These are phyloP conservation scores for Hypomontagnella submonticulosa DNA, from an alignment of 495 filamentous ascomycete genomes.

Conservation along the genomic window DNA sequence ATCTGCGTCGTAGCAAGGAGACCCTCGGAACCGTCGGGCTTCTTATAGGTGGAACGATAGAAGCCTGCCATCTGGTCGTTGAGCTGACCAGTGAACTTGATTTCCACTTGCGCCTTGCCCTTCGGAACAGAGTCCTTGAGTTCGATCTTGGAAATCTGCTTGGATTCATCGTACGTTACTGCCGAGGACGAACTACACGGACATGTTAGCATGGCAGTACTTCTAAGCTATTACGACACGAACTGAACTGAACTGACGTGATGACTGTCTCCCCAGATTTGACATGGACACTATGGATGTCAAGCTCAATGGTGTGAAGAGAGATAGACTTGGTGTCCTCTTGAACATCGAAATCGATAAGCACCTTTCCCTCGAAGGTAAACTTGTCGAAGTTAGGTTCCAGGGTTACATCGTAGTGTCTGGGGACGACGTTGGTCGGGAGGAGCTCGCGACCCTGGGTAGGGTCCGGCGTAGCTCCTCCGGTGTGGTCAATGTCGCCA, in stretches of 20 bases:
- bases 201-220: constrained; percentile 21
- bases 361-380: constrained; percentile 74
- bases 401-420: constrained; percentile 76
- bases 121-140: constrained; percentile 69
- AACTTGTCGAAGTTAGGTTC: constrained; percentile 78
- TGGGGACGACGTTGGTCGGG: constrained; percentile 71
- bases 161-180: constrained; percentile 69
- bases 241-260: constrained; percentile 30
- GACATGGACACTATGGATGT: constrained; percentile 81
- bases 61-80: constrained; percentile 88
- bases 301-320: constrained; percentile 86
- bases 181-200: constrained; percentile 61
- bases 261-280: constrained; percentile 60
- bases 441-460: constrained; percentile 65
- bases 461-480: constrained; percentile 59
- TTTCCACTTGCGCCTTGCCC: constrained; percentile 72
- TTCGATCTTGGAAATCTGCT: constrained; percentile 71
- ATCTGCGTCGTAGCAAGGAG: constrained; percentile 83
- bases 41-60: constrained; percentile 81
- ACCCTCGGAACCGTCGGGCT: constrained; percentile 68
- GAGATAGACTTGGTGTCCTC: constrained; percentile 88
- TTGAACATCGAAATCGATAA: constrained; percentile 81
- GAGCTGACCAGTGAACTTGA: constrained; percentile 73
- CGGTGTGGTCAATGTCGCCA: constrained; percentile 54
- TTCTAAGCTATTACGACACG: constrained; percentile 22